Conservation (phyloP, 495 filamentous ascomycete genomes). For the Neurospora sp. region DNA sequence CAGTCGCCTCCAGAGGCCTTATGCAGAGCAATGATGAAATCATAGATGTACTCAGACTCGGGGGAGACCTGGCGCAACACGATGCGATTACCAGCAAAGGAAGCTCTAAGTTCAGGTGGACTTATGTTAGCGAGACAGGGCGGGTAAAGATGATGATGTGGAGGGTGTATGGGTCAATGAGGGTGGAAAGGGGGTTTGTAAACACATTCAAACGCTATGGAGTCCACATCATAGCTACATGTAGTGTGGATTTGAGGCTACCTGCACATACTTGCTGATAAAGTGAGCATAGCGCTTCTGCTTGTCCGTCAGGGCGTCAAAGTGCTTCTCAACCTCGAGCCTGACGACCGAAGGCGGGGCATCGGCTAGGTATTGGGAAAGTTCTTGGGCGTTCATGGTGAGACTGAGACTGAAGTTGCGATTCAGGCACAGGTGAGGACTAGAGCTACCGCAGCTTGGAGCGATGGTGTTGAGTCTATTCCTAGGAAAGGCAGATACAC, state of each 20-base stretch:
- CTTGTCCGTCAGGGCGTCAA: constrained; percentile 65
- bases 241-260: neutral
- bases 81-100: constrained; percentile 74
- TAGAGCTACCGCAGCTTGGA: neutral
- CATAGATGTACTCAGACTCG: constrained; percentile 83
- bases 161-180: neutral
- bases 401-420: neutral
- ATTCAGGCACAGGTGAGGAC: neutral
- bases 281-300: constrained; percentile 88
- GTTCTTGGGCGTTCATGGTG: constrained; percentile 41
- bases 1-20: constrained; percentile 68
- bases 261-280: constrained; percentile 58
- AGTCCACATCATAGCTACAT: neutral
- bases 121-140: constrained; percentile 1
- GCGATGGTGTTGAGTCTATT: constrained; percentile 4
- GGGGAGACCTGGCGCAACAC: constrained; percentile 82
- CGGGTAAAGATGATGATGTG: neutral
- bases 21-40: constrained; percentile 78
- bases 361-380: constrained; percentile 75
- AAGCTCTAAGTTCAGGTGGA: constrained; percentile 47
- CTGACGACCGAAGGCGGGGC: constrained; percentile 77
- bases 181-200: neutral
- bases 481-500: neutral
- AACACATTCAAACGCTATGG: neutral
- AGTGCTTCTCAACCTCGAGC: constrained; percentile 81